A percentile compares a stretch with the other conserved stretches of the same genome.
These are phyloP conservation scores for Phytophthora idaei DNA, from an alignment of 352 stramenopile species.

Conservation along the genomic window DNA sequence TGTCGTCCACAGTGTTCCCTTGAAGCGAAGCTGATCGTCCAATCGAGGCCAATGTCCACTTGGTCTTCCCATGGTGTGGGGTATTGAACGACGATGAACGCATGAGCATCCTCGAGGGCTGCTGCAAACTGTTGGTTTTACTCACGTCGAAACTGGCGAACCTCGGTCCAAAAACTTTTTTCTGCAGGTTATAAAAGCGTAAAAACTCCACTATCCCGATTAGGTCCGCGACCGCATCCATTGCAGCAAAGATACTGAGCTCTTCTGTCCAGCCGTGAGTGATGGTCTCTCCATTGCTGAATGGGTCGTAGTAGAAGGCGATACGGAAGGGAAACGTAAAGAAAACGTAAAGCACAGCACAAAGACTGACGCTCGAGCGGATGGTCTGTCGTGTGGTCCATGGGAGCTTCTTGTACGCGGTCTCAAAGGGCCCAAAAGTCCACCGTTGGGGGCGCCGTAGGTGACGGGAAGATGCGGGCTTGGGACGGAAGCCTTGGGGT, in stretches of 20 bases:
- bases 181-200: slow-evolving; percentile 18
- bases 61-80: slow-evolving; percentile 5
- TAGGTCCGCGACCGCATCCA: slow-evolving; percentile 22
- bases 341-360: slow-evolving; percentile 25
- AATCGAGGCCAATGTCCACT: slow-evolving; percentile 30
- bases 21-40: background rate
- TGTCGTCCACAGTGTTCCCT: background rate
- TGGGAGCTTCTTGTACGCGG: slow-evolving; percentile 10
- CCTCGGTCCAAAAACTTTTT: slow-evolving; percentile 1
- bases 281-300: background rate
- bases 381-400: slow-evolving; percentile 26
- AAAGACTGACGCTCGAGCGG: slow-evolving; percentile 15
- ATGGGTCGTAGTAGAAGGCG: slow-evolving; percentile 32
- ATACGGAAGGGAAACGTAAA: slow-evolving; percentile 28
- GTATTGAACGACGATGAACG: slow-evolving; percentile 18
- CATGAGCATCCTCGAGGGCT: background rate
- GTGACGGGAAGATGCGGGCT: background rate
- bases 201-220: slow-evolving; percentile 25
- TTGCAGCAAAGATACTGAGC: slow-evolving; percentile 10
- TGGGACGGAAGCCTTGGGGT: background rate
- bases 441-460: background rate
- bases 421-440: background rate
- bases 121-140: background rate
- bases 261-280: slow-evolving; percentile 19
- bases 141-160: slow-evolving; percentile 18